Evolutionary conservation across 75 land plant genomes (phyloP).

Genomic region (Selaginella tamariscina): DNA sequence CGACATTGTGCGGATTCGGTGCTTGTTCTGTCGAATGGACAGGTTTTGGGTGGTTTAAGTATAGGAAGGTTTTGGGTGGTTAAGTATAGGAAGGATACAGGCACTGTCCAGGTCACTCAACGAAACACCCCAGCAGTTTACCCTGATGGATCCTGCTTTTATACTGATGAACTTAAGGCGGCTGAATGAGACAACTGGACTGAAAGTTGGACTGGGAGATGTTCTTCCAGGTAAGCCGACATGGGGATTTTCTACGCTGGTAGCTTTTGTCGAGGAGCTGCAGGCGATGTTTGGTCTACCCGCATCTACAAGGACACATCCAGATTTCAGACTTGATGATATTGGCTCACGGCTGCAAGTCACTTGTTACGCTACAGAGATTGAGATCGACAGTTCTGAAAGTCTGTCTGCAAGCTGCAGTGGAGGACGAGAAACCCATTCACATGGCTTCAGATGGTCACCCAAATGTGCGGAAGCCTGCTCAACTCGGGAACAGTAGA

Average conservation of each 20-base stretch:
- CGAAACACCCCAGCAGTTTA: background rate
- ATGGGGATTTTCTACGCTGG: background rate
- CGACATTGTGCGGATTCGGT: background rate
- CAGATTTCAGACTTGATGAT: background rate
- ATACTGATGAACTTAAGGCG: background rate
- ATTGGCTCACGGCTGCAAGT: background rate
- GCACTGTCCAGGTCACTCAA: background rate
- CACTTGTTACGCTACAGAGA: background rate
- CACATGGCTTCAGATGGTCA: background rate
- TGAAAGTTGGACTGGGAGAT: background rate
- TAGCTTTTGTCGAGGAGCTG: background rate
- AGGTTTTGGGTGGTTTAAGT: constrained; percentile 1
- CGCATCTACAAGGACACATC: background rate
- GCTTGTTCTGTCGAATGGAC: background rate
- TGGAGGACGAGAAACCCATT: background rate
- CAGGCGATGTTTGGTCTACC: background rate
- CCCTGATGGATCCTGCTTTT: background rate
- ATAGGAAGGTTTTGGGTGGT: no score
- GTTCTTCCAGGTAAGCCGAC: background rate
- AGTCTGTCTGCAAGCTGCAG: background rate
- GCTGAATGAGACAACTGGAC: background rate
- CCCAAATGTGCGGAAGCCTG: background rate
- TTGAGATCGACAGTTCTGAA: background rate
- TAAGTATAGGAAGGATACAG: background rate
- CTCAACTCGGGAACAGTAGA: background rate